Evolutionary conservation across 176 grass and related monocot genomes (phyloP).

Genomic region (maize (Zea mays)): DNA sequence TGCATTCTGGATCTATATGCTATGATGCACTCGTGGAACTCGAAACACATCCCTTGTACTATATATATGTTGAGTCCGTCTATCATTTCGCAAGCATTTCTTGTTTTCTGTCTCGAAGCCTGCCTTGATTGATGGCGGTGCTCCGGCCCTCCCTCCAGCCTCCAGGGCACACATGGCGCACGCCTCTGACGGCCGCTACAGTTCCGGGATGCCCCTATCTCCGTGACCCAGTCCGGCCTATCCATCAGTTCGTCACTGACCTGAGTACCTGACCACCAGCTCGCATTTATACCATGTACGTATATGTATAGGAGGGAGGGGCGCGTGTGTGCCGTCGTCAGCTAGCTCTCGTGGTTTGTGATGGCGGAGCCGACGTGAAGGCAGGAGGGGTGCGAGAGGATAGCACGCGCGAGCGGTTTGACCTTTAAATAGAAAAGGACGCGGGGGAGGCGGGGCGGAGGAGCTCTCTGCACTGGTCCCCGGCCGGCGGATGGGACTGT

Average conservation of each 20-base stretch:
- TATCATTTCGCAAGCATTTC: conserved; percentile 7
- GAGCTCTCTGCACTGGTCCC: conserved; percentile 67
- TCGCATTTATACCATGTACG: not conserved
- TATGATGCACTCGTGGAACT: not conserved
- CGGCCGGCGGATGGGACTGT: conserved; percentile 47
- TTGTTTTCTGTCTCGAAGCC: not conserved
- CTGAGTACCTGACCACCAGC: not conserved
- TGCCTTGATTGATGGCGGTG: conserved; percentile 40
- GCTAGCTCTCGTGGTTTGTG: not conserved
- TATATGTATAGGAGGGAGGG: not conserved
- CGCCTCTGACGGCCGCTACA: conserved; percentile 35
- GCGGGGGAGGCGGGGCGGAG: not conserved
- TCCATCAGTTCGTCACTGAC: not conserved
- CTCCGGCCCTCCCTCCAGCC: not conserved
- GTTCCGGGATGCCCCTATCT: conserved; percentile 22
- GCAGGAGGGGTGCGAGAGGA: not conserved
- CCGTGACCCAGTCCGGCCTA: not conserved
- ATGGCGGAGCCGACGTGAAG: not conserved
- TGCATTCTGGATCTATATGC: not conserved
- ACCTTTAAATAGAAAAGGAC: conserved; percentile 38
- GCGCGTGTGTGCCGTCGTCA: not conserved
- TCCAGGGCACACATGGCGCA: conserved; percentile 36
- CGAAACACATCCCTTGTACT: not conserved
- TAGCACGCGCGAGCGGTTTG: conserved; percentile 39
- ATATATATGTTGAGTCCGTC: not conserved